These are phyloP conservation scores for Dryas integrifolia DNA, from an alignment of 331 rosid genomes.

Conservation along the genomic window DNA sequence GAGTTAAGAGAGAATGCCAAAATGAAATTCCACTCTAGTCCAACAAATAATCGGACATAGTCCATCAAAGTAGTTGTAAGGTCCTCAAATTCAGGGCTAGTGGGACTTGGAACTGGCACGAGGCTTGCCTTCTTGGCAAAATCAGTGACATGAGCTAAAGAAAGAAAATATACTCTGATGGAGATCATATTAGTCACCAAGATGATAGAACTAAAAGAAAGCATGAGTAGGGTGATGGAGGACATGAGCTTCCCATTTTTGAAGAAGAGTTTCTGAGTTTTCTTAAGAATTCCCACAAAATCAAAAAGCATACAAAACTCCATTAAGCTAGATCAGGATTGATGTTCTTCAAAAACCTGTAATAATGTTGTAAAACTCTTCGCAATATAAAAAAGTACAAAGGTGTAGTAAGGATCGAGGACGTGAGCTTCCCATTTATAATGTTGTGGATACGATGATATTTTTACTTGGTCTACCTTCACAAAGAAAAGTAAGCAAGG, in stretches of 20 bases:
- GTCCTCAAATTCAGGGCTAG: background rate
- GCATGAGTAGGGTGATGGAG: slow-evolving; percentile 16
- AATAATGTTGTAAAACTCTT: no score
- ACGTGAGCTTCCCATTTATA: no score
- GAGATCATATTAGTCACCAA: background rate
- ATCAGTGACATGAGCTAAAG: no score
- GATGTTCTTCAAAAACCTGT: no score
- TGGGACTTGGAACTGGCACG: background rate
- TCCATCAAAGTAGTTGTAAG: background rate
- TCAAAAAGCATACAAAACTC: no score
- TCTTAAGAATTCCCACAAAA: background rate
- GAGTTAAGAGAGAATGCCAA: slow-evolving; percentile 1
- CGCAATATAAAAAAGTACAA: no score
- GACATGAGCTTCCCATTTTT: slow-evolving; percentile 23
- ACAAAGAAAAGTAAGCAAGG: no score
- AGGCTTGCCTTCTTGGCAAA: background rate
- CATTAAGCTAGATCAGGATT: no score
- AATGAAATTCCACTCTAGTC: slow-evolving; percentile 26
- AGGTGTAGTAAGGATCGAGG: no score
- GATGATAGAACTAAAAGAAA: slow-evolving; percentile 16
- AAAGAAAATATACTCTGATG: no score
- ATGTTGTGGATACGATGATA: no score
- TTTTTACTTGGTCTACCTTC: no score
- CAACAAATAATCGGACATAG: background rate
- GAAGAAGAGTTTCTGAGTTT: slow-evolving; percentile 14